Percentiles rank a stretch among this genome's conserved stretches.
Evolutionary conservation across 2,329 filamentous ascomycete genomes (phyloP).

Genomic region (Diaporthe citriasiana): DNA sequence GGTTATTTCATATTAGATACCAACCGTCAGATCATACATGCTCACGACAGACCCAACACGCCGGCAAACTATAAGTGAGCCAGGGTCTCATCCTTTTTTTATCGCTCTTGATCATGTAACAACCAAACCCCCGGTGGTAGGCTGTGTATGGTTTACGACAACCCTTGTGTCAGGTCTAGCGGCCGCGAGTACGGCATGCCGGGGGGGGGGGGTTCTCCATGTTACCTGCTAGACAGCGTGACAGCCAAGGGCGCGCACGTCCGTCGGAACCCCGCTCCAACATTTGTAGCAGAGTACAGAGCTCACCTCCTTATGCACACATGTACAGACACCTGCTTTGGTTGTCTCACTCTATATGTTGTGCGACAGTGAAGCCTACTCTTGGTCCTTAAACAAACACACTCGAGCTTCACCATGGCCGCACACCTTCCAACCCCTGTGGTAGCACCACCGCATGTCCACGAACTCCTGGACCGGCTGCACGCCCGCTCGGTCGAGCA

Average conservation of each 20-base stretch:
- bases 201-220: slow-evolving; percentile 19
- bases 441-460: slow-evolving; percentile 30
- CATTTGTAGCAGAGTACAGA: slow-evolving; percentile 1
- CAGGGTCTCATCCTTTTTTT: neutral
- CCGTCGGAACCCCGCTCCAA: slow-evolving; percentile 22
- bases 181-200: neutral
- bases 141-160: neutral
- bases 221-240: slow-evolving; percentile 1
- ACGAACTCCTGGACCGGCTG: slow-evolving; percentile 32
- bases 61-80: neutral
- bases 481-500: slow-evolving; percentile 26
- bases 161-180: slow-evolving; percentile 19
- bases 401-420: neutral
- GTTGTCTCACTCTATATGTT: neutral
- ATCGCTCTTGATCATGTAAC: no score
- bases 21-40: neutral
- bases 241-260: slow-evolving; percentile 27
- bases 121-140: neutral
- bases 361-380: neutral
- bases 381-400: neutral
- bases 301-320: neutral
- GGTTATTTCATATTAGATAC: neutral
- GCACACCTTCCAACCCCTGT: slow-evolving; percentile 1
- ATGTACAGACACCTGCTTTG: neutral
- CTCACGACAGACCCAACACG: neutral